Evolutionary conservation across 1,284 basidiomycete species (phyloP).

Genomic region (Ganoderma leucocontextum): DNA sequence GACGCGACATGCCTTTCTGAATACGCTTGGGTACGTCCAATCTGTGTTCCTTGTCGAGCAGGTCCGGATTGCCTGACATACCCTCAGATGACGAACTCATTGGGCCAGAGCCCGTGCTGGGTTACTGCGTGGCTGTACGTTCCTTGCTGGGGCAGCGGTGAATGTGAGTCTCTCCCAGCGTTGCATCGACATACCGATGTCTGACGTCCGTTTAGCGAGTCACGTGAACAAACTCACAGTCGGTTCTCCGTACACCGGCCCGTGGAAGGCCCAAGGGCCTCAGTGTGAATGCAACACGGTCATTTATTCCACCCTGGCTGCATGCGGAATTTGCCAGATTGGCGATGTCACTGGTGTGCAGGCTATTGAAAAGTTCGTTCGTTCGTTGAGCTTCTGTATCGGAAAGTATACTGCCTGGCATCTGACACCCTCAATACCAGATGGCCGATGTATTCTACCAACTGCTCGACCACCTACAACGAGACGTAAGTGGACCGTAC

Average conservation of each 20-base stretch:
- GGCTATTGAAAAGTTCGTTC: background rate
- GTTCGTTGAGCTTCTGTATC: background rate
- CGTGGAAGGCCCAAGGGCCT: background rate
- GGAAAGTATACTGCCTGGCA: too few species aligned
- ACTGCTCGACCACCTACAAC: background rate
- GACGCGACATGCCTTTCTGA: background rate
- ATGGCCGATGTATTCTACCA: background rate
- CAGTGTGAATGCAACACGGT: slow-evolving; percentile 13
- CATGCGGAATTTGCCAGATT: slow-evolving; percentile 11
- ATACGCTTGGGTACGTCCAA: background rate
- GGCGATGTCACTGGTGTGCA: background rate
- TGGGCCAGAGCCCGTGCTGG: slow-evolving; percentile 9
- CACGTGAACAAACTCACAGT: background rate
- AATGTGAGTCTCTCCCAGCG: background rate
- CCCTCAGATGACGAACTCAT: slow-evolving; percentile 8
- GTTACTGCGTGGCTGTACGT: slow-evolving; percentile 3
- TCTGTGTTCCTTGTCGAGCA: background rate
- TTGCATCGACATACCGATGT: background rate
- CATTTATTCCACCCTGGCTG: slow-evolving; percentile 7
- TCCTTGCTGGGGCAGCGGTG: slow-evolving; percentile 7
- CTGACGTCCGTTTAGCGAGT: background rate
- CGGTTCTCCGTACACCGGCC: background rate
- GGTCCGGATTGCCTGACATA: too few species aligned
- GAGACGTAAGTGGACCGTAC: too few species aligned
- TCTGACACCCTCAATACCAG: background rate